Conservation (phyloP, 2,329 filamentous ascomycete genomes). For the Claviceps cyperi region DNA sequence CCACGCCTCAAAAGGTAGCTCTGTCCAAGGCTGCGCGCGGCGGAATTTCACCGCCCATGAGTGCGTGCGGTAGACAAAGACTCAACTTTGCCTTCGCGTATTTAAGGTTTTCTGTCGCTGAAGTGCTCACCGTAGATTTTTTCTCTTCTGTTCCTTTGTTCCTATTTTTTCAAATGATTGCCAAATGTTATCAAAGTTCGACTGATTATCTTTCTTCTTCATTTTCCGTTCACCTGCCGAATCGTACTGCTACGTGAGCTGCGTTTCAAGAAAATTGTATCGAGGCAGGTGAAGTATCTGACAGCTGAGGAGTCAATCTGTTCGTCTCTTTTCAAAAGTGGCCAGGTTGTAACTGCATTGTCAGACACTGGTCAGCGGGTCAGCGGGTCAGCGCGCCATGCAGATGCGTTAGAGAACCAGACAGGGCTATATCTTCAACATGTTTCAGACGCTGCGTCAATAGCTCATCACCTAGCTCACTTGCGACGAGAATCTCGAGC, state of each 20-base stretch:
- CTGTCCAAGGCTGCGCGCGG: neutral
- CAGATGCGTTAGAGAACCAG: constrained; percentile 1
- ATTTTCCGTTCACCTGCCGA: neutral
- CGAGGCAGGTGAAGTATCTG: neutral
- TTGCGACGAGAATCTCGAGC: neutral
- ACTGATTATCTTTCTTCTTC: neutral
- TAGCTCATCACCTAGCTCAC: neutral
- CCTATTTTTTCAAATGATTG: too few species aligned
- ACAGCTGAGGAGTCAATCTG: neutral
- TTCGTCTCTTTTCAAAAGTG: neutral
- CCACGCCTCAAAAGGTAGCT: neutral
- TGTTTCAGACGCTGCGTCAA: neutral
- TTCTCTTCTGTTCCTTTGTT: neutral
- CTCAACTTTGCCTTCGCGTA: neutral
- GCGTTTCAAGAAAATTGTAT: neutral
- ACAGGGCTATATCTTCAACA: constrained; percentile 3
- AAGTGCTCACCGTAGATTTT: constrained; percentile 1
- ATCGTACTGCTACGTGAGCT: neutral
- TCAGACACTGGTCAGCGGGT: constrained; percentile 4
- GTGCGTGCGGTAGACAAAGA: neutral
- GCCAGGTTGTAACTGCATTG: constrained; percentile 2
- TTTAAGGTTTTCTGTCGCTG: neutral
- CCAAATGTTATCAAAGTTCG: neutral
- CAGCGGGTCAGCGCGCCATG: constrained; percentile 1
- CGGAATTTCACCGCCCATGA: neutral